These are phyloP conservation scores for Dipteronia sinensis DNA, from an alignment of 345 rosid species.

Conservation along the genomic window DNA sequence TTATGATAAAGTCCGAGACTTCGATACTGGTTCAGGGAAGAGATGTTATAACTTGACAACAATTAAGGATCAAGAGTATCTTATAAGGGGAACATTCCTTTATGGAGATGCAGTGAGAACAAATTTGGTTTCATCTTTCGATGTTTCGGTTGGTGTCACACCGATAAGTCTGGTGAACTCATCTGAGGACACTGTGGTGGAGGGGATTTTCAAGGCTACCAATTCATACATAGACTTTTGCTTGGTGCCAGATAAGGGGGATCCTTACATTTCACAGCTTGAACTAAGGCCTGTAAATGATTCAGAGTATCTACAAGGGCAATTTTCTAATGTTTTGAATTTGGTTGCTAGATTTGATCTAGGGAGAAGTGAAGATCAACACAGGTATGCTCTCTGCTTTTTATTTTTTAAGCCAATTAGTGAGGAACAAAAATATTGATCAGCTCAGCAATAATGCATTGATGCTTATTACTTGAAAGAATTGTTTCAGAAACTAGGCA, in stretches of 20 bases:
- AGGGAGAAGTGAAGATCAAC: constrained; percentile 33
- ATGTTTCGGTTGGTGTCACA: constrained; percentile 46
- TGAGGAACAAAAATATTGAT: neutral
- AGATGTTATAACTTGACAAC: constrained; percentile 54
- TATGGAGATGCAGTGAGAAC: constrained; percentile 15
- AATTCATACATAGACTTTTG: constrained; percentile 43
- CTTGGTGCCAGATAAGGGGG: constrained; percentile 38
- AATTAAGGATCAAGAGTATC: constrained; percentile 36
- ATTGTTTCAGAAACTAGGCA: too few relatives aligned
- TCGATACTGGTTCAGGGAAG: constrained; percentile 40
- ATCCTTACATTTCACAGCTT: constrained; percentile 52
- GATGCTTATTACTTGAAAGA: neutral
- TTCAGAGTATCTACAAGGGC: constrained; percentile 36
- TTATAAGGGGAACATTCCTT: constrained; percentile 49
- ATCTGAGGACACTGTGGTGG: constrained; percentile 31
- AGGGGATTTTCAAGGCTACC: constrained; percentile 50
- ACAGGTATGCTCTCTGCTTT: constrained; percentile 39
- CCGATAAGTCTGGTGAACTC: constrained; percentile 36
- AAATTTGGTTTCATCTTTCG: constrained; percentile 21
- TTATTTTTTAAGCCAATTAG: neutral
- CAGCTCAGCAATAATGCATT: neutral
- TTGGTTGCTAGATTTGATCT: constrained; percentile 46
- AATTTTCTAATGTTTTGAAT: constrained; percentile 37
- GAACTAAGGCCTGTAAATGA: constrained; percentile 52
- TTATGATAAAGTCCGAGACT: constrained; percentile 38